Conservation (phyloP, 352 stramenopile species). For the Globisporangium takayamanum region DNA sequence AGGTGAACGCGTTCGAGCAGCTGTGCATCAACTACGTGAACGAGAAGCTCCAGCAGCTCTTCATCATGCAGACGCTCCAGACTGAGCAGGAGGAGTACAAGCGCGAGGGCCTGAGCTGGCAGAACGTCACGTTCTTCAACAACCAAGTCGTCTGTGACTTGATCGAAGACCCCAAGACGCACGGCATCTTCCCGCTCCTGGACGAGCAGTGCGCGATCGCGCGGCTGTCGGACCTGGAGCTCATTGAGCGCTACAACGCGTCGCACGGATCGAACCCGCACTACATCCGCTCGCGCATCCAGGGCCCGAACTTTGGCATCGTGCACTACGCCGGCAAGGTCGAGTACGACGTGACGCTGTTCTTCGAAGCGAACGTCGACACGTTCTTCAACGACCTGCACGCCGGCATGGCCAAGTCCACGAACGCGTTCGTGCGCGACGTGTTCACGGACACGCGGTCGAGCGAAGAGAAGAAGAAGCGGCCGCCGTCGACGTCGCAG, state of each 20-base stretch:
- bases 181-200: slow-evolving; percentile 76
- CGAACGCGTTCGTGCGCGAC: slow-evolving; percentile 63
- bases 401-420: slow-evolving; percentile 62
- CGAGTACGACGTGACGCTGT: slow-evolving; percentile 80
- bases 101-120: slow-evolving; percentile 66
- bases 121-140: slow-evolving; percentile 80
- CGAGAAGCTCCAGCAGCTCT: slow-evolving; percentile 84
- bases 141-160: slow-evolving; percentile 87
- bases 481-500: slow-evolving; percentile 73
- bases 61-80: slow-evolving; percentile 80
- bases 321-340: slow-evolving; percentile 83
- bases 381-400: slow-evolving; percentile 84
- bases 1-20: slow-evolving; percentile 88
- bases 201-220: slow-evolving; percentile 78
- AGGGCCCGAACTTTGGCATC: slow-evolving; percentile 70
- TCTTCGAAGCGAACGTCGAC: slow-evolving; percentile 83
- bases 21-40: slow-evolving; percentile 91
- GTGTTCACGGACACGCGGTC: slow-evolving; percentile 79
- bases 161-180: slow-evolving; percentile 79
- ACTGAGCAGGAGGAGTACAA: slow-evolving; percentile 76
- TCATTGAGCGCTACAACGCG: slow-evolving; percentile 75
- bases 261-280: slow-evolving; percentile 65
- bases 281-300: slow-evolving; percentile 68
- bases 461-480: slow-evolving; percentile 79
- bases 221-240: slow-evolving; percentile 56